phyloP scores from a whole-genome alignment of 2,329 filamentous ascomycete genomes.

The Xylariales sp. region DNA sequence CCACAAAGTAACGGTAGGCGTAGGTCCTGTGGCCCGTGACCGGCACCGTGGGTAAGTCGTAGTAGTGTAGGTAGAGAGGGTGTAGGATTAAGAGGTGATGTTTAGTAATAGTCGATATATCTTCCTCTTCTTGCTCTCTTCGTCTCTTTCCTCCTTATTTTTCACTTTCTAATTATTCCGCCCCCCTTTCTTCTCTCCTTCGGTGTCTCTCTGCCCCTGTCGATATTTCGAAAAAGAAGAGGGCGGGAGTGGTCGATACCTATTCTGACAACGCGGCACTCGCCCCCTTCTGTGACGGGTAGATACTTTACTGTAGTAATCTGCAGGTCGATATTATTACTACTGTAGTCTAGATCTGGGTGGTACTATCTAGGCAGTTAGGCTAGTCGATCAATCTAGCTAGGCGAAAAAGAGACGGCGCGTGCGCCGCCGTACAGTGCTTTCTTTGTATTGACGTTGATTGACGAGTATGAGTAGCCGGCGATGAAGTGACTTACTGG shows the following conservation, averaged over 20 bases:
- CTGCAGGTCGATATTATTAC: conserved; percentile 30
- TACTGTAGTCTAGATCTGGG: conserved; percentile 33
- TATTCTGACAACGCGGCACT: conserved; percentile 20
- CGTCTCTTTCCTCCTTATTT: background rate
- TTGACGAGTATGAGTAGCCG: background rate
- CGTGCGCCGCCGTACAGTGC: conserved; percentile 18
- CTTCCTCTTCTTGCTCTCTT: conserved; percentile 1
- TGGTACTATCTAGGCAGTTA: conserved; percentile 15
- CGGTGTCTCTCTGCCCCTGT: conserved; percentile 9
- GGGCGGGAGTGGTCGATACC: conserved; percentile 4
- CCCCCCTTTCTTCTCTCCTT: background rate
- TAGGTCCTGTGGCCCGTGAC: conserved; percentile 13
- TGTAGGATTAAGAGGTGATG: background rate
- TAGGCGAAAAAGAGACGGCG: conserved; percentile 32
- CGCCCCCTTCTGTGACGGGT: conserved; percentile 13
- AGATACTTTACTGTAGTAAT: conserved; percentile 31
- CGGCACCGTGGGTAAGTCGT: conserved; percentile 4
- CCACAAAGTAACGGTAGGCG: conserved; percentile 10
- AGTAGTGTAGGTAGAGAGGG: conserved; percentile 7
- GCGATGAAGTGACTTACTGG: background rate
- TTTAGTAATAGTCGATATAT: conserved; percentile 1
- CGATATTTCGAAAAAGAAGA: conserved; percentile 16
- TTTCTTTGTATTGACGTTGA: conserved; percentile 10
- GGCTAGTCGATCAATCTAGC: conserved; percentile 21
- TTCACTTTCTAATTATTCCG: background rate